Percentiles rank a stretch among this genome's conserved stretches.
phyloP scores from a whole-genome alignment of 305 asterid genomes.

The Fraxinus sp. region DNA sequence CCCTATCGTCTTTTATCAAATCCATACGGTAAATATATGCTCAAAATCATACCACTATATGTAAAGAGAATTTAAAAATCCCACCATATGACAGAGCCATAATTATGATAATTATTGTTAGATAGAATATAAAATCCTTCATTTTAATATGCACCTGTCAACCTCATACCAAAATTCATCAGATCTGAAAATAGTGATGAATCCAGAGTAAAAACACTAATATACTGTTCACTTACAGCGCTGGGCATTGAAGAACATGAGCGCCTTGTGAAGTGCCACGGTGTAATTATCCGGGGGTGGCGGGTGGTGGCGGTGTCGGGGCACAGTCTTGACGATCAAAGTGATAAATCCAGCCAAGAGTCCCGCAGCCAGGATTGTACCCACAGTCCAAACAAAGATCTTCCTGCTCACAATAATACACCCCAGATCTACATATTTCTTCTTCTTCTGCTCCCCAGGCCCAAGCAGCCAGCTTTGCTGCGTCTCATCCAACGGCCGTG shows the following conservation, averaged over 20 bases:
- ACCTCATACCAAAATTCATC: background rate
- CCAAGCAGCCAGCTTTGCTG: slow-evolving; percentile 98
- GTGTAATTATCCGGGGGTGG: slow-evolving; percentile 95
- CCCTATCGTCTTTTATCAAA: background rate
- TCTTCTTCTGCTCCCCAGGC: slow-evolving; percentile 89
- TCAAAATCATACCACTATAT: background rate
- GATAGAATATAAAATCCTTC: background rate
- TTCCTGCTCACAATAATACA: slow-evolving; percentile 84
- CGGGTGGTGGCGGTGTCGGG: slow-evolving; percentile 60
- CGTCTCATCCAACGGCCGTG: slow-evolving; percentile 85
- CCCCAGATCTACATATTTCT: slow-evolving; percentile 94
- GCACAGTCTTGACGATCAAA: slow-evolving; percentile 74
- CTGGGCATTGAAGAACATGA: slow-evolving; percentile 92
- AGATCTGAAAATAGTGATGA: slow-evolving; percentile 14
- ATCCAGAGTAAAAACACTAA: background rate
- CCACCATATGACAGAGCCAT: background rate
- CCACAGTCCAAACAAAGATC: slow-evolving; percentile 82
- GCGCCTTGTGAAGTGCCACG: slow-evolving; percentile 73
- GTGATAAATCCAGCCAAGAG: slow-evolving; percentile 62
- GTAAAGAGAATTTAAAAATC: background rate
- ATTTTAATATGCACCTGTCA: background rate
- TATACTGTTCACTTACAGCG: slow-evolving; percentile 53
- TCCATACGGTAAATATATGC: background rate
- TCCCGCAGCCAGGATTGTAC: slow-evolving; percentile 67
- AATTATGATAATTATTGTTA: background rate